These are phyloP conservation scores for Xylariomycetidae sp. DNA, from an alignment of 2,329 filamentous ascomycete genomes.

Conservation along the genomic window DNA sequence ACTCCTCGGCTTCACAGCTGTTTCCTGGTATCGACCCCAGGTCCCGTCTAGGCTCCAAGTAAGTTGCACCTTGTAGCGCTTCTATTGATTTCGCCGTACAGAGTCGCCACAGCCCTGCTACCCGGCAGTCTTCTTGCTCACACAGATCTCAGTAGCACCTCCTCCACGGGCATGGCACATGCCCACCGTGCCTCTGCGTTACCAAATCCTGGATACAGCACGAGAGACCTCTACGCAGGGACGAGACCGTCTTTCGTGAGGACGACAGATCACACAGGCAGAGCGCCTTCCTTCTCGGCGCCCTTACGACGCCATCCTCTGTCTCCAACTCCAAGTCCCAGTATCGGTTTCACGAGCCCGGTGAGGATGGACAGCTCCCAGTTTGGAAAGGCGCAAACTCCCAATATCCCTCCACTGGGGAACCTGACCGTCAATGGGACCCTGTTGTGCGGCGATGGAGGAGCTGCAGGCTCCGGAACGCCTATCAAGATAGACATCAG, in stretches of 20 bases:
- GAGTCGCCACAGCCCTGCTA: not conserved
- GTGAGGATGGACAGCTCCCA: constrained; percentile 45
- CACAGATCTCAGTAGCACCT: constrained; percentile 37
- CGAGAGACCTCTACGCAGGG: constrained; percentile 48
- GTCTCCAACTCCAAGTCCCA: constrained; percentile 46
- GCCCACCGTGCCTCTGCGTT: constrained; percentile 46
- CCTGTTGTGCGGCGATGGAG: constrained; percentile 53
- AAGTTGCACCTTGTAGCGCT: constrained; percentile 30
- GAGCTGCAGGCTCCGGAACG: constrained; percentile 19
- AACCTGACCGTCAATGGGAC: constrained; percentile 47
- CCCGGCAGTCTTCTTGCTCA: constrained; percentile 26
- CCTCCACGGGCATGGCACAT: constrained; percentile 53
- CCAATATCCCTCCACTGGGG: constrained; percentile 47
- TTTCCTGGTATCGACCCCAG: constrained; percentile 47
- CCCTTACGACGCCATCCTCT: constrained; percentile 45
- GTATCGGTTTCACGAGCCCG: constrained; percentile 35
- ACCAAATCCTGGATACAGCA: constrained; percentile 44
- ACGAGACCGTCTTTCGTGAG: constrained; percentile 44
- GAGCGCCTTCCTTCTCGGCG: constrained; percentile 46
- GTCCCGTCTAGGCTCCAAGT: constrained; percentile 50
- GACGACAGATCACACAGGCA: constrained; percentile 42
- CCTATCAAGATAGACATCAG: constrained; percentile 66
- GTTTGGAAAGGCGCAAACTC: constrained; percentile 34
- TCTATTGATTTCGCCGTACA: no score
- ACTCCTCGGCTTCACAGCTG: constrained; percentile 26